Conservation (phyloP, 108 stramenopile species). For the Skeletonema tropicum region DNA sequence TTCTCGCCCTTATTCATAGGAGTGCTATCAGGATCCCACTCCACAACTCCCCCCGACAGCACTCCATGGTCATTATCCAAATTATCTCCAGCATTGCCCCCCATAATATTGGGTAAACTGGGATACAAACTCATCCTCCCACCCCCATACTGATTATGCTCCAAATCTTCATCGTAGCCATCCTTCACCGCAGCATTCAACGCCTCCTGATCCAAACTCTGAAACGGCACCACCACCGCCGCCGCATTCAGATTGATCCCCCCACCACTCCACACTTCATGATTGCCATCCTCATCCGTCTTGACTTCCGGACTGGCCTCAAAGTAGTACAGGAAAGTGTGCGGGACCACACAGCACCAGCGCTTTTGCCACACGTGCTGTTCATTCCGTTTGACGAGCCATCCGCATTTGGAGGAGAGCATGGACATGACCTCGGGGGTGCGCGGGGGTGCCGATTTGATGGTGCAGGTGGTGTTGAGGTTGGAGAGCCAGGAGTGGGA, state of each 20-base stretch:
- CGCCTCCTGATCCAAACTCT: conserved; percentile 71
- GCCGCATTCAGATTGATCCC: conserved; percentile 42
- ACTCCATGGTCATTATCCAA: neutral
- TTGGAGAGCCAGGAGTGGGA: conserved; percentile 79
- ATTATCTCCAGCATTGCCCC: conserved; percentile 7
- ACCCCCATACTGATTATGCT: neutral
- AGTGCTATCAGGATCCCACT: conserved; percentile 14
- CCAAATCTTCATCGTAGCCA: conserved; percentile 58
- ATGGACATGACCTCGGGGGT: conserved; percentile 83
- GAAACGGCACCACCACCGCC: conserved; percentile 24
- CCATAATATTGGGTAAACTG: conserved; percentile 34
- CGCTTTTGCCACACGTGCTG: conserved; percentile 94
- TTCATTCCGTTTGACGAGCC: conserved; percentile 93
- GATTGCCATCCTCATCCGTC: conserved; percentile 43
- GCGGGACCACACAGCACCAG: conserved; percentile 95
- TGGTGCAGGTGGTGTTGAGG: conserved; percentile 88
- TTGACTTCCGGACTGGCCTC: conserved; percentile 71
- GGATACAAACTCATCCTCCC: conserved; percentile 34
- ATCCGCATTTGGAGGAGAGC: conserved; percentile 80
- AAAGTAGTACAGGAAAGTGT: conserved; percentile 96
- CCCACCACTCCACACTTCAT: conserved; percentile 48
- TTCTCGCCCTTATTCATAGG: neutral
- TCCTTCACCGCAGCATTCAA: conserved; percentile 72
- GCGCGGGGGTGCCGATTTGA: conserved; percentile 88
- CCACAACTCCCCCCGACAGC: neutral